Evolutionary conservation across 179 eudicot species (phyloP), one percentile per base, ranked within the genome.

Genomic region (Corrigiola litoralis): DNA sequence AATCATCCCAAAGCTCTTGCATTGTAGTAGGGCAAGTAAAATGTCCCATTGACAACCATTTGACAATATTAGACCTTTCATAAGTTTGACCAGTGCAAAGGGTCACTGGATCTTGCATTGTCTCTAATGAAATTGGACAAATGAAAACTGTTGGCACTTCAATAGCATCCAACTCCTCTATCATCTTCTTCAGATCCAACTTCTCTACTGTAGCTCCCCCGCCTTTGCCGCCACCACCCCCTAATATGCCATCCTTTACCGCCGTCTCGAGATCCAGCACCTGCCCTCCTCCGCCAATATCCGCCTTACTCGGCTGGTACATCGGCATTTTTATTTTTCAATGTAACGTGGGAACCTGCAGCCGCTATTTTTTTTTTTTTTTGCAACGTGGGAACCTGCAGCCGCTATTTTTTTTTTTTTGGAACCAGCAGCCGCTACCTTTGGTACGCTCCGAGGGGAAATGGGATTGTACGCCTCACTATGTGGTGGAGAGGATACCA

Each of bases 81-180:
- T 92, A 92, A 10, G 98, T 92, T 72, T 92, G 98, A 0, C 98
- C 98, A 1, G 98, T 92, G 52, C 98, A 92, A 52, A 92, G 89
- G 5, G 96, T 90, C 14, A 90, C 96, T 9, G 97, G 97, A 71
- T 90, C 97, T 79, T 80, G 90, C 98, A 92, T 92, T 52, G 98
- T 88, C 31, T 92, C 96, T 16, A 92, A 67, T 2, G 98, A 92
- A 65, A 92, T 92, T 2, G 98, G 98, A 66, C 98, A 92, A n/a
- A 91, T 83, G 74, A 92, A 92, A 1, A 92, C 95, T 5, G 77
- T 62, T 1, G 98, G 98, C 8, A 90, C 81, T 7, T 92, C 97
- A 11, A 79, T 37, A 34, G 75, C 70, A 53, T 83, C 81, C 0
- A 92, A 86, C 72, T 76, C 94, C 29, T 79, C 83, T 10, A 92